phyloP scores from a whole-genome alignment of 1,284 basidiomycete genomes.

The Malassezia sp. region DNA sequence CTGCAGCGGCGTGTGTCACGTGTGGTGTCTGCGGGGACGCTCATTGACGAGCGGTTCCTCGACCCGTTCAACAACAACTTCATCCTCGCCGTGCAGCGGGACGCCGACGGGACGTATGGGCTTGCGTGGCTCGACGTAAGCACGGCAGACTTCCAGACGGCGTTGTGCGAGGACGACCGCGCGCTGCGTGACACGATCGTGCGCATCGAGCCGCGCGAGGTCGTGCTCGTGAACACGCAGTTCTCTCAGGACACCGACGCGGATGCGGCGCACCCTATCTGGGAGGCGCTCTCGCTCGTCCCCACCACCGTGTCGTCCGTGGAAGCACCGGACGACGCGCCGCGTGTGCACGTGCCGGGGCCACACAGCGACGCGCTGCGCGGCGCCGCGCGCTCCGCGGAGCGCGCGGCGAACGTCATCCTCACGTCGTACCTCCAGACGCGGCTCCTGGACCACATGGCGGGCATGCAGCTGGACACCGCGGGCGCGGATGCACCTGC shows the following conservation, averaged over 20 bases:
- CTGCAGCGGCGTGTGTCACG: slow-evolving; percentile 29
- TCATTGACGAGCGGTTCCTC: slow-evolving; percentile 43
- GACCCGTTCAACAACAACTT: slow-evolving; percentile 43
- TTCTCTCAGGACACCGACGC: slow-evolving; percentile 3
- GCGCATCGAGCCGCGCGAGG: slow-evolving; percentile 30
- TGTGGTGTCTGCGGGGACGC: slow-evolving; percentile 38
- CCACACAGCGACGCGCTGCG: not conserved
- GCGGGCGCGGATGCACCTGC: slow-evolving; percentile 10
- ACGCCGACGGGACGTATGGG: slow-evolving; percentile 16
- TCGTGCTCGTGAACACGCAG: slow-evolving; percentile 21
- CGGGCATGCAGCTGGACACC: slow-evolving; percentile 10
- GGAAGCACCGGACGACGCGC: not conserved
- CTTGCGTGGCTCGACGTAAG: slow-evolving; percentile 44
- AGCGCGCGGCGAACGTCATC: slow-evolving; percentile 20
- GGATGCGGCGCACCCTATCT: slow-evolving; percentile 11
- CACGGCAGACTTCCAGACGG: slow-evolving; percentile 39
- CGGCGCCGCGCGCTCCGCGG: slow-evolving; percentile 6
- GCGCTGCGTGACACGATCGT: slow-evolving; percentile 38
- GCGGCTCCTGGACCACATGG: slow-evolving; percentile 25
- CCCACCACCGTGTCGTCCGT: not conserved
- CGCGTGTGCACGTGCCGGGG: too few relatives aligned
- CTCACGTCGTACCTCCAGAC: slow-evolving; percentile 36
- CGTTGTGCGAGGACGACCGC: slow-evolving; percentile 21
- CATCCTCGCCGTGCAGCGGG: slow-evolving; percentile 23
- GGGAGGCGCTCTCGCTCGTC: slow-evolving; percentile 12